Evolutionary conservation across 257 asterid species (phyloP), one percentile per base, ranked within the genome.

Genomic region (Thymus mandschuricus): DNA sequence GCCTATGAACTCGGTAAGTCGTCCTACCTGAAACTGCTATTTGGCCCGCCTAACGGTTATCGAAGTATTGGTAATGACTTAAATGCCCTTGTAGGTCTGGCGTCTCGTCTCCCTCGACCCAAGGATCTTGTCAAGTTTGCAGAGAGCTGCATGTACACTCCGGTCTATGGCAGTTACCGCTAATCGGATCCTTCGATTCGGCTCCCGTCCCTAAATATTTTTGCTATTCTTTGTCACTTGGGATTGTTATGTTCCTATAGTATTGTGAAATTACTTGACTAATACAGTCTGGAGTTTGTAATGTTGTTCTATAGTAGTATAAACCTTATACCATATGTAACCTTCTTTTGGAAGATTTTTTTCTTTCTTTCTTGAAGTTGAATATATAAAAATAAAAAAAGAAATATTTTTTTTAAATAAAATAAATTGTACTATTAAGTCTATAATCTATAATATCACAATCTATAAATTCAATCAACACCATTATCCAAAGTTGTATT

Each of bases 91-190:
- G 54, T 34, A 91, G 99, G 97, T 72, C 76, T 92, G 77, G 97
- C 99, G 10, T 82, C 99, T 0, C 95, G 89, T 60, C 91, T 92
- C 50, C 98, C 98, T 30, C 97, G 94, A 9, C 99, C 99, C 5
- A 76, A 73, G 30, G 88, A 95, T 82, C 97, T 95, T 1, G 87
- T 85, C 9, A 79, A 82, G 81, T 92, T 72, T 79, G 99, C 99
- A 0, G 91, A 95, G 89, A 86, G 99, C 78, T 95, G 95, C 88
- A 92, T 95, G 99, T 95, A 95, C 81, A 80, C 86, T 44, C 98
- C 98, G 5, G 80, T 84, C 69, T 95, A 95, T 71, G 87, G 89
- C 79, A 73, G 50, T 78, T 95, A 88, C 51, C 97, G 95, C 76
- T 91, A 60, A 66, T 57, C 40, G 13, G 44, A 55, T 54, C 33